Base-by-base conservation (phyloP, 306 rosid genomes). In the Cicer cuneatum region DNA sequence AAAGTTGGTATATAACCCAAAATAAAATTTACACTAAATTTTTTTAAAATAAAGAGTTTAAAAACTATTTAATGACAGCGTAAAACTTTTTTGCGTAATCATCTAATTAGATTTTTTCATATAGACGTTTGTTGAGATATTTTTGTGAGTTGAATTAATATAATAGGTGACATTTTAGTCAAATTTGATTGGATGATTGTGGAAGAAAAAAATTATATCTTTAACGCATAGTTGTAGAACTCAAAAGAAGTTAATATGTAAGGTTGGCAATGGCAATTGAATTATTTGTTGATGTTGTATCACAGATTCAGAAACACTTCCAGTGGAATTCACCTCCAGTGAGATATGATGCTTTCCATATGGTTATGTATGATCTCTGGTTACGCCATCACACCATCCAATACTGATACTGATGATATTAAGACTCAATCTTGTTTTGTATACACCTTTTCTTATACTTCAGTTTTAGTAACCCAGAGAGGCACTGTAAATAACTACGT, bases 291-390 rank as follows among this genome's bases (percentile, higher is more conserved):
- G 39, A 11, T 64, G 64, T 56, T 56, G 19, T 76, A 57, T 77
- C 90, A 94, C 90, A 94, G 99, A 89, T 90, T 82, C 99, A 94
- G 88, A 89, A 68, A 68, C 99, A 94, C 75, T 94, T 90, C 82
- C 93, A 92, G 42, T 94, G 99, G 99, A 92, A 94, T 81, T 71
- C 99, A 8, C 98, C 98, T 2, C 93, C 99, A 10, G 42, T 85
- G 63, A 87, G 83, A 78, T 83, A 54, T 33, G 98, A 95, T 84
- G 97, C 93, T 71, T 92, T 95, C 77, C 96, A 95, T 78, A 86
- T 92, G 99, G 96, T 92, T 51, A 95, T 92, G 95, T 92, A 94
- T 75, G 96, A 95, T 53, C 97, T 95, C 65, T 95, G 99, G 97
- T 76, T 92, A 78, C 96, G 92, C 76, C 98, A 78, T 76, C 93